Base-by-base conservation (phyloP, 768 basidiomycete species). In the Suillus spraguei region DNA sequence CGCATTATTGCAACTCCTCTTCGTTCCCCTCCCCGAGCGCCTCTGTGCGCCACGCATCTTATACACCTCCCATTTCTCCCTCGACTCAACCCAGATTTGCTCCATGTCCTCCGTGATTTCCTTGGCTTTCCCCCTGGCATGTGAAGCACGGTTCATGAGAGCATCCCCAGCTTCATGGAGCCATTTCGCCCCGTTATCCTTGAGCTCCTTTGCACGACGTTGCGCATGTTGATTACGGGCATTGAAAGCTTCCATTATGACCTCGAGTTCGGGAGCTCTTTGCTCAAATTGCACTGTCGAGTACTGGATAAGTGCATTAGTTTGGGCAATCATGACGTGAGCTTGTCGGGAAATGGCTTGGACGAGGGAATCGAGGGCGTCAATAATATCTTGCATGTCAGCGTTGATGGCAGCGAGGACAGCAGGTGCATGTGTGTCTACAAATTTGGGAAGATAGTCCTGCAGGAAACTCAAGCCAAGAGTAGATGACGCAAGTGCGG, bases 361-460 rank as follows among this genome's bases (percentile, higher is more conserved):
- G 64, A 82, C 74, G 41, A 90, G 79, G 0, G 81, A 84, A 66
- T 90, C 88, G 36, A 90, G 77, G 4, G 85, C 86, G 32, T 83
- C 83, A 39, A 84, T 71, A 22, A 89, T 76, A 65, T 88, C 87
- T 24, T 81, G 77, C 59, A 87, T 72, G 62, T 89, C 88, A 59
- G 76, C 79, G 10, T 79, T 79, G 24, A 87, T 73, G n/a, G 75
- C 75, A 8, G 81, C 76, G 2, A 80, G 69, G 28, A 82, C 71
- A 14, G 79, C 79, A 53, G 81, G 81, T 60, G 81, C 76, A 50
- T 79, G 82, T 44, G 78, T 77, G 44, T 85, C 86, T 49, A 86
- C 69, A 16, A 81, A 72, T 46, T 79, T 74, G 14, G 86, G 81
- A 46, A 89, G 71, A 17, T 85, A 80, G 65, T 81, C 77, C 47